These are phyloP conservation scores for Dunaliella primolecta DNA, from an alignment of 139 green algal genomes.

Conservation along the genomic window DNA sequence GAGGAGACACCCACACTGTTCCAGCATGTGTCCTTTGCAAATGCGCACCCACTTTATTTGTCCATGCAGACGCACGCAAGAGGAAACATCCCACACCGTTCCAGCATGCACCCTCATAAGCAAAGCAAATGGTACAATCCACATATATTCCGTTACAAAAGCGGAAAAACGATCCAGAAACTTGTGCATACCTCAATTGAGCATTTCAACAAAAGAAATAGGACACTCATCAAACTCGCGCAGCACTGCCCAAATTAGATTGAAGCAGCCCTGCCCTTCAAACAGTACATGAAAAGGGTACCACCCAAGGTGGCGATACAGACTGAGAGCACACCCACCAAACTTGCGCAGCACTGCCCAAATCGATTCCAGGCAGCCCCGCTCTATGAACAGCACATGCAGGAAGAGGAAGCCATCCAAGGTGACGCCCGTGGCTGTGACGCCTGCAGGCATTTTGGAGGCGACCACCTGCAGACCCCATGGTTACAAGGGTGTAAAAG, in stretches of 20 bases:
- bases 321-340: conserved; percentile 37
- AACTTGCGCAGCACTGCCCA: conserved; percentile 86
- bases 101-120: too few species aligned
- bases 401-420: conserved; percentile 92
- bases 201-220: not conserved
- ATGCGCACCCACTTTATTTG: too few species aligned
- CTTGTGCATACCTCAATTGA: too few species aligned
- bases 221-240: conserved; percentile 60
- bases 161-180: too few species aligned
- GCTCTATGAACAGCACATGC: conserved; percentile 93
- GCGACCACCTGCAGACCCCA: conserved; percentile 50
- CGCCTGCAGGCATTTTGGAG: conserved; percentile 65
- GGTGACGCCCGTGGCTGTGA: conserved; percentile 69
- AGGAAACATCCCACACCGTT: too few species aligned
- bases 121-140: too few species aligned
- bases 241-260: conserved; percentile 89
- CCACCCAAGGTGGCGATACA: conserved; percentile 77
- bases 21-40: too few species aligned
- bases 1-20: too few species aligned
- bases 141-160: too few species aligned
- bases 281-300: conserved; percentile 94
- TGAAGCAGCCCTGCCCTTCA: conserved; percentile 85
- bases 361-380: conserved; percentile 83
- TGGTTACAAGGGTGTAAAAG: conserved; percentile 67
- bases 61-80: too few species aligned